Percentiles rank a stretch among this genome's conserved stretches.
Conservation (phyloP, 495 filamentous ascomycete genomes). For the Antarctomyces pellizariae region DNA sequence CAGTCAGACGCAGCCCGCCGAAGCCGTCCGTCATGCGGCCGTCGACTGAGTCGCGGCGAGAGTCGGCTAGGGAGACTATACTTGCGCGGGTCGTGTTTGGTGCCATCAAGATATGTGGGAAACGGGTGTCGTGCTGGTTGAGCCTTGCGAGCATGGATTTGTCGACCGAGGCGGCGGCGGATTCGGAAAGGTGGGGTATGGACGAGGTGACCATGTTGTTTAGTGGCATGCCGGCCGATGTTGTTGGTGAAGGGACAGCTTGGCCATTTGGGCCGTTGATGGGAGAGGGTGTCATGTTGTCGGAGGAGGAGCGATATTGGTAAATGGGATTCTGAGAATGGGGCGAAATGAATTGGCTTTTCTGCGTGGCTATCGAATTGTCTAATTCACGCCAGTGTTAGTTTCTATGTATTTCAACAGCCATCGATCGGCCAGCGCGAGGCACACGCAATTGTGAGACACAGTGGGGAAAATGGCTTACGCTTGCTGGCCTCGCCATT, state of each 20-base stretch:
- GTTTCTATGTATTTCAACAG: too few species aligned
- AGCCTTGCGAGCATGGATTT: slow-evolving; percentile 12
- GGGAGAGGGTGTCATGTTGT: slow-evolving; percentile 30
- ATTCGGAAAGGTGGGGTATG: slow-evolving; percentile 31
- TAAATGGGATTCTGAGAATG: slow-evolving; percentile 15
- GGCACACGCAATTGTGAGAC: slow-evolving; percentile 1
- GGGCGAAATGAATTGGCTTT: slow-evolving; percentile 18
- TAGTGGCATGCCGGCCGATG: slow-evolving; percentile 2
- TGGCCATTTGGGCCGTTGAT: slow-evolving; percentile 10
- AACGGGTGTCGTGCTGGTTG: slow-evolving; percentile 15
- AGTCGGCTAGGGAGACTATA: too few species aligned
- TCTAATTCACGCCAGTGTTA: slow-evolving; percentile 15
- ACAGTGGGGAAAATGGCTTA: slow-evolving; percentile 12
- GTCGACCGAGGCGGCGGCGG: slow-evolving; percentile 16
- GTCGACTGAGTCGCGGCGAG: slow-evolving; percentile 57
- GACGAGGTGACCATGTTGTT: slow-evolving; percentile 29
- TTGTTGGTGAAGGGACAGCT: slow-evolving; percentile 11
- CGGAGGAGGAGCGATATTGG: slow-evolving; percentile 18
- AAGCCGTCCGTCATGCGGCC: slow-evolving; percentile 52
- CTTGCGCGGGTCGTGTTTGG: slow-evolving; percentile 8
- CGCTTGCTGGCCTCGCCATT: slow-evolving; percentile 32
- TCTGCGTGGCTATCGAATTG: slow-evolving; percentile 24
- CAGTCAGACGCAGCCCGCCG: slow-evolving; percentile 39
- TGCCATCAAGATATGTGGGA: slow-evolving; percentile 2
- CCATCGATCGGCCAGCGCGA: slow-evolving; percentile 2